Evolutionary conservation across 140 eudicot species (phyloP), one percentile per base, ranked within the genome.

Genomic region (Bidens hawaiensis): DNA sequence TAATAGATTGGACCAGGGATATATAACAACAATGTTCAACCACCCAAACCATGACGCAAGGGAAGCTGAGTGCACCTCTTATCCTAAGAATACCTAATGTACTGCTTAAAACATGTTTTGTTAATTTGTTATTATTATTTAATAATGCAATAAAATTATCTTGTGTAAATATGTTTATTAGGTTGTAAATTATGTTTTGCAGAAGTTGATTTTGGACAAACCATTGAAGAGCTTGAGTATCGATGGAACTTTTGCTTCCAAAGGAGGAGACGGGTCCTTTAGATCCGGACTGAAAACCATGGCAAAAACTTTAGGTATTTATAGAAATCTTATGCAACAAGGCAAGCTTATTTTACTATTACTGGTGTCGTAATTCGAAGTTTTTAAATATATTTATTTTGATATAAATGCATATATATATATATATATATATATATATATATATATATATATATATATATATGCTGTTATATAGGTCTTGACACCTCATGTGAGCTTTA

Each of bases 101-200:
- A n/a, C n/a, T n/a, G n/a, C n/a, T 53, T 25, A 26, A 26, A 14
- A 27, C 36, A 54, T 28, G 24, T 16, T 54, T 27, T 51, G 17
- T 53, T 27, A 53, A 4, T 53, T 53, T 53, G 11, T 26, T 25
- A 36, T 18, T 38, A 25, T 31, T 49, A 17, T 59, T 54, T 27
- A 55, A 54, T 23, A 38, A 17, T 52, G 60, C 42, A 55, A 54
- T 30, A 28, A 60, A 15, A 25, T 19, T 63, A 30, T 33, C 36
- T 33, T 40, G 14, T 50, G 48, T 62, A 59, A 34, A 53, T 31
- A 40, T 64, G 24, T 45, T 63, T 73, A 50, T 36, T 60, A 94
- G 99, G 99, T 94, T 75, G 82, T 94, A 69, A 94, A 83, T 79
- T 94, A 94, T 81, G 99, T 94, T 2, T 64, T 94, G 67, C 97